Percentiles rank a stretch among this genome's conserved stretches.
Conservation (phyloP, 192 early-diverging fungal species). For the Coemansia sp. region DNA sequence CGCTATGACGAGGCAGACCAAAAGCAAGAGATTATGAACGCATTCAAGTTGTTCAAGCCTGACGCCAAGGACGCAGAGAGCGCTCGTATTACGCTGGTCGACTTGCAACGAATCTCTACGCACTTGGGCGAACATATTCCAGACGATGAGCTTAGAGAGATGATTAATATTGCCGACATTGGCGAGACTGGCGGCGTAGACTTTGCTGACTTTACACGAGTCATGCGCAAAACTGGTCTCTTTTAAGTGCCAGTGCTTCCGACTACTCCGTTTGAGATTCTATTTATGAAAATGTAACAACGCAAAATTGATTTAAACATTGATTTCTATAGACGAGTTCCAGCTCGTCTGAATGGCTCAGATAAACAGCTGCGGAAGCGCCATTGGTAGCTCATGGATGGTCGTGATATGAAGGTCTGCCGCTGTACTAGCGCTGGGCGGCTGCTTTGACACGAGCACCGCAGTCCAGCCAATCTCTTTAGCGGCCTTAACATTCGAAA, state of each 20-base stretch:
- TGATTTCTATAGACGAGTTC: background rate
- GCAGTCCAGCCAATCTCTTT: slow-evolving; percentile 54
- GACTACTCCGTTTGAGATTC: background rate
- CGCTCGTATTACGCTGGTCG: slow-evolving; percentile 70
- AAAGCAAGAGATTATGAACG: slow-evolving; percentile 69
- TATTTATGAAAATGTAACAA: slow-evolving; percentile 17
- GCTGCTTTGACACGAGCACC: slow-evolving; percentile 50
- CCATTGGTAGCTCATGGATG: slow-evolving; percentile 64
- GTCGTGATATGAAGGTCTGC: slow-evolving; percentile 59
- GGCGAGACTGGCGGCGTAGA: slow-evolving; percentile 66
- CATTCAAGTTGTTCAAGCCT: slow-evolving; percentile 82
- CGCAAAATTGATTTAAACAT: background rate
- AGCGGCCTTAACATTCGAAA: slow-evolving; percentile 66
- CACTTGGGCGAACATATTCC: slow-evolving; percentile 68
- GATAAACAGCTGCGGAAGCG: slow-evolving; percentile 62
- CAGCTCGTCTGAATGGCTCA: background rate
- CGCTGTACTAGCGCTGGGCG: slow-evolving; percentile 17
- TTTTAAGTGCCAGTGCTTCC: slow-evolving; percentile 30
- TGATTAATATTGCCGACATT: slow-evolving; percentile 68
- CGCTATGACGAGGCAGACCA: slow-evolving; percentile 56
- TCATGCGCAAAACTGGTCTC: slow-evolving; percentile 63
- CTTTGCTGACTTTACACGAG: slow-evolving; percentile 64
- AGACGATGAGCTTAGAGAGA: slow-evolving; percentile 66
- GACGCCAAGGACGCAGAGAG: slow-evolving; percentile 59
- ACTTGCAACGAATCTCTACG: slow-evolving; percentile 64